Evolutionary conservation across 2,329 filamentous ascomycete species (phyloP), one percentile per base, ranked within the genome.

Genomic region (Epichloe coenophiala): DNA sequence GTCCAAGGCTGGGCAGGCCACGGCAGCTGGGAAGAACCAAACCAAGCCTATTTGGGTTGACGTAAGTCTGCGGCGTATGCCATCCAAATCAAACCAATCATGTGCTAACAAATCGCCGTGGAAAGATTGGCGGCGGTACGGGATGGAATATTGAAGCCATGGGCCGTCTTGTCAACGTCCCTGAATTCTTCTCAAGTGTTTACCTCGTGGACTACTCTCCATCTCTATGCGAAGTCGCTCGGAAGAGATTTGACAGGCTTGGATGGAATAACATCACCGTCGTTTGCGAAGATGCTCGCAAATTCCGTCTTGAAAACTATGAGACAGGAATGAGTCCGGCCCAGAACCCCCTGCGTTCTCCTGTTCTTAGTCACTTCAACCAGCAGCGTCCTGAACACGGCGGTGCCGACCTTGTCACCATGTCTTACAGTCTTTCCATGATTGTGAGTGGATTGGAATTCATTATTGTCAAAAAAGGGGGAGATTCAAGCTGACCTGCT

Each of bases 371-470:
- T 62, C 78, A 77, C 60, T 75, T 77, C 59, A 65, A 68, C 38
- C 69, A 74, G 58, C 69, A 74, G 49, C 69, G 67, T 17, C 69
- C 68, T 2, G 70, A 77, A 55, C 73, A 76, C 51, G 78, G 79
- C 35, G 83, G 84, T 43, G 90, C 88, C 11, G 88, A 95, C 64
- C 70, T 96, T 56, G 79, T 96, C 56, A 97, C 90, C 50, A 87
- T 97, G 83, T 95, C 89, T 51, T 97, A 97, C 69, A 95, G 89
- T 56, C 69, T 97, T 62, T 95, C 89, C 21, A 97, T 97, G 91
- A 96, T 97, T 66, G 80, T 83, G 59, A 64, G 78, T 69, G 38
- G 15, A 41, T 6, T 6, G 4, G 11, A 15, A 15, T 42, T 2
- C n/a, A 17, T 42, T 1, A 19, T 12, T 23, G 21, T 42, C 37